A percentile compares a stretch with the other conserved stretches of the same genome.
These are phyloP conservation scores for Hericium erinaceus DNA, from an alignment of 768 basidiomycete genomes.

Conservation along the genomic window DNA sequence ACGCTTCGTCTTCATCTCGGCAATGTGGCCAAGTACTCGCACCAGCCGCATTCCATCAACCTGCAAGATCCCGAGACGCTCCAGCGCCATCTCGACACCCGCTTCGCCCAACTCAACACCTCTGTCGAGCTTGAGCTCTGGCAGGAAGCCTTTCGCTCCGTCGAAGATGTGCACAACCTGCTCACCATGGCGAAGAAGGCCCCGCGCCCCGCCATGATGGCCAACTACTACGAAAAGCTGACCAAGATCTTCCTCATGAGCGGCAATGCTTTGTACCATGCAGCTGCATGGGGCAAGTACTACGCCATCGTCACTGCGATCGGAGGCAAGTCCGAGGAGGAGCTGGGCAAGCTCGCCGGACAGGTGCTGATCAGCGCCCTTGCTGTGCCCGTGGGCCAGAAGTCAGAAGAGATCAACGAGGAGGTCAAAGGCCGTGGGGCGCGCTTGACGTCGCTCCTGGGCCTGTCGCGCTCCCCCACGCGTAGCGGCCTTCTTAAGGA, in stretches of 20 bases:
- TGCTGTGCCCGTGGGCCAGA: slow-evolving; percentile 79
- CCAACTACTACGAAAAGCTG: slow-evolving; percentile 97
- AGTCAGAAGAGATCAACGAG: slow-evolving; percentile 38
- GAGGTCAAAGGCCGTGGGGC: slow-evolving; percentile 57
- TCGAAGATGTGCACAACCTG: slow-evolving; percentile 95
- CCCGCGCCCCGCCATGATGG: slow-evolving; percentile 93
- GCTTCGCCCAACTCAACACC: slow-evolving; percentile 92
- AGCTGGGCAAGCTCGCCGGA: slow-evolving; percentile 71
- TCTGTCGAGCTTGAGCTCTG: slow-evolving; percentile 97
- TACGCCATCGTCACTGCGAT: slow-evolving; percentile 62
- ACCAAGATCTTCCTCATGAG: slow-evolving; percentile 95
- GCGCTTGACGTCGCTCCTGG: slow-evolving; percentile 79
- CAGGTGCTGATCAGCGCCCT: slow-evolving; percentile 90
- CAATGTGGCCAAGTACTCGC: slow-evolving; percentile 91
- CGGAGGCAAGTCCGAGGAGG: slow-evolving; percentile 69
- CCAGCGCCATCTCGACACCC: slow-evolving; percentile 92
- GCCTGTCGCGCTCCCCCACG: slow-evolving; percentile 76
- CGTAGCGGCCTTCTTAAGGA: slow-evolving; percentile 80
- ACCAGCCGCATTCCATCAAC: slow-evolving; percentile 92
- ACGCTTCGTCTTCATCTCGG: slow-evolving; percentile 90
- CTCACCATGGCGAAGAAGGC: slow-evolving; percentile 91
- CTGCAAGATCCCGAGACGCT: slow-evolving; percentile 91
- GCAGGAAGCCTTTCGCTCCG: slow-evolving; percentile 98
- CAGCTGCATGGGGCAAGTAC: slow-evolving; percentile 90
- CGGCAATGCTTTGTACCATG: slow-evolving; percentile 91